Percentiles rank a stretch among this genome's conserved stretches.
These are phyloP conservation scores for Trichoderma sp. DNA, from an alignment of 2,329 filamentous ascomycete species.

Conservation along the genomic window DNA sequence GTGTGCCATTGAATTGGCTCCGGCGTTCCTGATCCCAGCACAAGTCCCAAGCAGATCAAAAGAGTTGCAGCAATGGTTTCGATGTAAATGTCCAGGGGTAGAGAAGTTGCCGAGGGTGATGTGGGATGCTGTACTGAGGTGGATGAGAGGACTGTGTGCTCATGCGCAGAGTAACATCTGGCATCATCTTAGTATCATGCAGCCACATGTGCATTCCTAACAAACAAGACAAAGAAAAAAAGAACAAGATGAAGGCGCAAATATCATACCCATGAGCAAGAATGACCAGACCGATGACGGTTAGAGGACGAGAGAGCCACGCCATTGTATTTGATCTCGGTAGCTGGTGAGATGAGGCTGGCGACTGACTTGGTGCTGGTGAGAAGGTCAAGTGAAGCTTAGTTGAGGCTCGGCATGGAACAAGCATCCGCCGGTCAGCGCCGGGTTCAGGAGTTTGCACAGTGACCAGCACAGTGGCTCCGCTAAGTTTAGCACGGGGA, in stretches of 20 bases:
- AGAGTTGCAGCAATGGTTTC: constrained; percentile 81
- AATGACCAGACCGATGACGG: constrained; percentile 12
- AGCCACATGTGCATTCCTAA: background rate
- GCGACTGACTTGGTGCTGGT: background rate
- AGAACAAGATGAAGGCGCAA: background rate
- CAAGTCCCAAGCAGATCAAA: constrained; percentile 78
- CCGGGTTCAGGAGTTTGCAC: background rate
- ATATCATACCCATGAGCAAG: constrained; percentile 13
- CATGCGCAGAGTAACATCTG: constrained; percentile 95
- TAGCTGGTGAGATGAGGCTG: background rate
- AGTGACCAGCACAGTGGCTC: background rate
- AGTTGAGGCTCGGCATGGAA: constrained; percentile 1
- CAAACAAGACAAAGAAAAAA: background rate
- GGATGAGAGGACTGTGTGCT: constrained; percentile 75
- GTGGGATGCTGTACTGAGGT: constrained; percentile 47
- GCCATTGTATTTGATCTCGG: background rate
- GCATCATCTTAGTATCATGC: constrained; percentile 9
- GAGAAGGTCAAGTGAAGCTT: background rate
- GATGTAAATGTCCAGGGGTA: constrained; percentile 83
- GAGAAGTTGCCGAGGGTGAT: constrained; percentile 42
- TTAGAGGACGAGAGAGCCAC: constrained; percentile 15
- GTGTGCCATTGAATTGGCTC: constrained; percentile 81
- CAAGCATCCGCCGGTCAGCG: background rate
- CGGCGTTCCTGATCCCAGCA: constrained; percentile 71
- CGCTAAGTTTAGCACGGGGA: background rate